phyloP scores from a whole-genome alignment of 345 rosid genomes.

The Eucalyptus regnans region DNA sequence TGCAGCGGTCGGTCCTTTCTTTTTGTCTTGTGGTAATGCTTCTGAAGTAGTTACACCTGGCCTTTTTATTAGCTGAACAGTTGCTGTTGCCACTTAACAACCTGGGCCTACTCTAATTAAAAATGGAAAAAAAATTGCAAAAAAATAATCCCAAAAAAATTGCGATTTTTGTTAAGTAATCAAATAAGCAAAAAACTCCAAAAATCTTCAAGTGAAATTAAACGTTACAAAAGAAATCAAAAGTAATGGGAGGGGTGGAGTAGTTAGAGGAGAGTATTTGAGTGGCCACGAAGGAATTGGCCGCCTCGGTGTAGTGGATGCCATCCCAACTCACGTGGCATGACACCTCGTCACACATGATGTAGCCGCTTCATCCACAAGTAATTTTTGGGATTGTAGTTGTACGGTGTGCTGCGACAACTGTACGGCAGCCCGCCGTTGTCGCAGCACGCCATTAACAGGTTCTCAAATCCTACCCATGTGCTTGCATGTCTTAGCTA shows the following conservation, averaged over 20 bases:
- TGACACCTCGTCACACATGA: conserved; percentile 15
- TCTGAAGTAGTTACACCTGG: too few relatives aligned
- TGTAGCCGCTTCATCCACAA: conserved; percentile 30
- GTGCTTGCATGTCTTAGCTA: too few relatives aligned
- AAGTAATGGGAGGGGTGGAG: conserved; percentile 27
- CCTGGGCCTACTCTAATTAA: neutral
- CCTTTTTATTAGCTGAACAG: too few relatives aligned
- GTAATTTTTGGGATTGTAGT: conserved; percentile 16
- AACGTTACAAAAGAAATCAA: conserved; percentile 29
- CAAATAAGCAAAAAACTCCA: neutral
- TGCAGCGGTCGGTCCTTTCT: too few relatives aligned
- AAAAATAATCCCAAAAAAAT: neutral
- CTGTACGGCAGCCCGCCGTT: conserved; percentile 27
- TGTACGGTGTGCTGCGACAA: too few relatives aligned
- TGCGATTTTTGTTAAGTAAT: neutral
- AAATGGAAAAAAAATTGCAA: neutral
- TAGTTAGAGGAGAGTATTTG: conserved; percentile 21
- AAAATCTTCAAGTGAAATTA: neutral
- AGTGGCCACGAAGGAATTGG: conserved; percentile 31
- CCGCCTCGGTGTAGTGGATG: conserved; percentile 58
- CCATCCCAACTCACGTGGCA: conserved; percentile 47
- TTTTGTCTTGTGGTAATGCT: too few relatives aligned
- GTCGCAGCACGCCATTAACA: conserved; percentile 45
- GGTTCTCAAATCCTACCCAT: conserved; percentile 34
- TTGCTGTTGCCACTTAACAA: neutral